A percentile compares a stretch with the other conserved stretches of the same genome.
phyloP scores from a whole-genome alignment of 345 rosid genomes.

The Acer yangbiense region DNA sequence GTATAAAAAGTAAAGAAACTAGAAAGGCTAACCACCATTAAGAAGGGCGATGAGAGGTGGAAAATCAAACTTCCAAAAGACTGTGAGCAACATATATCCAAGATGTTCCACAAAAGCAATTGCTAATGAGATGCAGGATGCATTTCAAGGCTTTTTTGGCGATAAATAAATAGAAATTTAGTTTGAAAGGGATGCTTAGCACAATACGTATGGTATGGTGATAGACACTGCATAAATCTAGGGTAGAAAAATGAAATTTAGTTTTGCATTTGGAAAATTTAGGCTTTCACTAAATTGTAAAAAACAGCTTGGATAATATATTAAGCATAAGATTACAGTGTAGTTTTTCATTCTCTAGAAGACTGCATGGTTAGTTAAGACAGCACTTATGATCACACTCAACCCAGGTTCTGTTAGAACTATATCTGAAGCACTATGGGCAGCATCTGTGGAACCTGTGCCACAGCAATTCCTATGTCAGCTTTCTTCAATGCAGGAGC shows the following conservation, averaged over 20 bases:
- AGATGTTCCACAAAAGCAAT: slow-evolving; percentile 40
- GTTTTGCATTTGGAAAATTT: not conserved
- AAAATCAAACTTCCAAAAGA: slow-evolving; percentile 65
- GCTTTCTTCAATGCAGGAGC: slow-evolving; percentile 69
- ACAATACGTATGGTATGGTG: slow-evolving; percentile 61
- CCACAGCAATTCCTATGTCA: slow-evolving; percentile 64
- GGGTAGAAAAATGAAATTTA: slow-evolving; percentile 5
- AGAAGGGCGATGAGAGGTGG: slow-evolving; percentile 71
- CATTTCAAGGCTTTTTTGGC: not conserved
- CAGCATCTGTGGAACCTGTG: slow-evolving; percentile 65
- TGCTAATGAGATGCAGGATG: not conserved
- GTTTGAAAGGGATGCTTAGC: slow-evolving; percentile 39
- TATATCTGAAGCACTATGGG: slow-evolving; percentile 62
- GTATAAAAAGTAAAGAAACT: not conserved
- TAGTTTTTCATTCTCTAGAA: slow-evolving; percentile 71
- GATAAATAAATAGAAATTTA: not conserved
- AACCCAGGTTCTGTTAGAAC: slow-evolving; percentile 67
- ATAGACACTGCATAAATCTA: slow-evolving; percentile 73
- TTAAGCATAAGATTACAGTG: slow-evolving; percentile 36
- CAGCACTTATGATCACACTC: slow-evolving; percentile 64
- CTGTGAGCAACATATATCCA: slow-evolving; percentile 53
- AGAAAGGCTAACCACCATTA: slow-evolving; percentile 52
- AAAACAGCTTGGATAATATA: not conserved
- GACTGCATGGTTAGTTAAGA: slow-evolving; percentile 62
- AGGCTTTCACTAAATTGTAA: not conserved